Conservation (phyloP, 495 filamentous ascomycete species). For the Penicillium alfredii region DNA sequence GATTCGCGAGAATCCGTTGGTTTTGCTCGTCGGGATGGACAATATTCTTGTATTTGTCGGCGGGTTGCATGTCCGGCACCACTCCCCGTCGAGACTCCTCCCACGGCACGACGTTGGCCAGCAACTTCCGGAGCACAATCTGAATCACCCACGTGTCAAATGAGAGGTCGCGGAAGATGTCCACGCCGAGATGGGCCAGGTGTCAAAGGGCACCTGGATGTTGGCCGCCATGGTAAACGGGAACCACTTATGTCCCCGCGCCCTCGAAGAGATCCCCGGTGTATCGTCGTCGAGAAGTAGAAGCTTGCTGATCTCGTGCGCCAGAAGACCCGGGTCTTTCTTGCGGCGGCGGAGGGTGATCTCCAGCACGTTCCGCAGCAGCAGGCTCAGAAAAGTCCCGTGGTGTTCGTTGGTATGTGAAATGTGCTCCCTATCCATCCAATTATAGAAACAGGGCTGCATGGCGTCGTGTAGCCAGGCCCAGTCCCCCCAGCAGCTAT, state of each 20-base stretch:
- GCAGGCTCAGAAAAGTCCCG: constrained; percentile 26
- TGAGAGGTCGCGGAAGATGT: constrained; percentile 31
- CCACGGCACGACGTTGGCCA: constrained; percentile 25
- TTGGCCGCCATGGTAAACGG: constrained; percentile 31
- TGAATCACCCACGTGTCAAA: constrained; percentile 41
- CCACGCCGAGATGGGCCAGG: constrained; percentile 31
- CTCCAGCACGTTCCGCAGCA: constrained; percentile 31
- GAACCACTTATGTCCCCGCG: constrained; percentile 20
- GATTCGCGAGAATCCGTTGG: too few species aligned
- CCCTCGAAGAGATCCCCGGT: too few species aligned
- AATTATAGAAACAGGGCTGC: constrained; percentile 10
- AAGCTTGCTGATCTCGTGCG: constrained; percentile 32
- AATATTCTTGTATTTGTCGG: constrained; percentile 9
- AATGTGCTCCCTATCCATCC: constrained; percentile 8
- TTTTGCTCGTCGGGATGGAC: constrained; percentile 7
- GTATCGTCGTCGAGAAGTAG: constrained; percentile 22
- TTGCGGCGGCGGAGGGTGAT: constrained; percentile 29
- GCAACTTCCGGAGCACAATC: constrained; percentile 24
- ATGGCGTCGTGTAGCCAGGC: constrained; percentile 31
- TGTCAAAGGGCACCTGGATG: constrained; percentile 32
- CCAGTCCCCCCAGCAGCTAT: constrained; percentile 29
- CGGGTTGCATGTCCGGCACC: background rate
- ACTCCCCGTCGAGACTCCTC: constrained; percentile 15
- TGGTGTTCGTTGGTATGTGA: constrained; percentile 25
- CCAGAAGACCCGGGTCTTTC: constrained; percentile 14